Evolutionary conservation across 164 flowering plant genomes (phyloP).

Genomic region (Sedum album): DNA sequence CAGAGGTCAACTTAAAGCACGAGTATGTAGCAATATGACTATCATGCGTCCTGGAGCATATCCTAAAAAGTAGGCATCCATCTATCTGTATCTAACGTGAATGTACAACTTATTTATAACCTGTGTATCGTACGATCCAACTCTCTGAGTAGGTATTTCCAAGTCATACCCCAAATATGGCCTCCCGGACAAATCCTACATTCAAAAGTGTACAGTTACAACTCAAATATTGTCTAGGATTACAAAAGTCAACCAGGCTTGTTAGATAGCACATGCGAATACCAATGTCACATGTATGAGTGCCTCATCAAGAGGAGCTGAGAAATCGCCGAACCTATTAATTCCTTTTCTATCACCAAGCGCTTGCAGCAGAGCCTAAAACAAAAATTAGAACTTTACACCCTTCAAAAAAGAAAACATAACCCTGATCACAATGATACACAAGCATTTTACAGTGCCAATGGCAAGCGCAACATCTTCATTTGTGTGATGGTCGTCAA

Average conservation of each 20-base stretch:
- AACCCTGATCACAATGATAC: background rate
- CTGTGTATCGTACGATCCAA: slow-evolving; percentile 96
- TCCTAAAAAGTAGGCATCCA: background rate
- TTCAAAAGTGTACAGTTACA: slow-evolving; percentile 9
- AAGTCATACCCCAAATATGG: slow-evolving; percentile 83
- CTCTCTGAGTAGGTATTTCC: slow-evolving; percentile 78
- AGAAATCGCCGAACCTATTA: slow-evolving; percentile 88
- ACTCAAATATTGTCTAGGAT: background rate
- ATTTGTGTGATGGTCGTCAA: slow-evolving; percentile 97
- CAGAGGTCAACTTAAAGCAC: background rate
- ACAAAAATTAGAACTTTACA: too few relatives aligned
- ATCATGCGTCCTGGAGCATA: background rate
- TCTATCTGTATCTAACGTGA: background rate
- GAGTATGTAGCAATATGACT: background rate
- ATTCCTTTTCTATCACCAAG: slow-evolving; percentile 95
- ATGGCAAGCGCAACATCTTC: slow-evolving; percentile 99
- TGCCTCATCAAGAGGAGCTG: slow-evolving; percentile 98
- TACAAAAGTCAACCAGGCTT: background rate
- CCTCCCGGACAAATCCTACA: slow-evolving; percentile 92
- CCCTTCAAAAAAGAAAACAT: background rate
- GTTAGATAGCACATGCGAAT: background rate
- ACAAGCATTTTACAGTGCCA: slow-evolving; percentile 56
- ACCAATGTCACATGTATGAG: slow-evolving; percentile 87
- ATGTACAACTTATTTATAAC: slow-evolving; percentile 22
- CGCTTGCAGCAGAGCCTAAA: slow-evolving; percentile 79